phyloP scores from a whole-genome alignment of 2,329 filamentous ascomycete genomes.

The Alternaria tenuissima region DNA sequence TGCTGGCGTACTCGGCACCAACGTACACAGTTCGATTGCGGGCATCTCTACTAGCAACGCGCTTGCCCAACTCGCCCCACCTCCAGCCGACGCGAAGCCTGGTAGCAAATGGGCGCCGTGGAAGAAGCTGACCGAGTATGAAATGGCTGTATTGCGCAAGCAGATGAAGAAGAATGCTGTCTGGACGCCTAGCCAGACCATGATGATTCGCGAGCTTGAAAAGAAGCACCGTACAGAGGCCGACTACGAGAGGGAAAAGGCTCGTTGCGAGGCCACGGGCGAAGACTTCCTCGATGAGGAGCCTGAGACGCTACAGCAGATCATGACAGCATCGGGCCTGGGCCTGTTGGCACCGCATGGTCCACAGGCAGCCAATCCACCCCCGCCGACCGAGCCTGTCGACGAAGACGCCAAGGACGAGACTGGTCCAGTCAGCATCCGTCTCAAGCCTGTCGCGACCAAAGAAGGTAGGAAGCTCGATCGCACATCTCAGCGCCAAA shows the following conservation, averaged over 20 bases:
- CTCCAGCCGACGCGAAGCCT: conserved; percentile 65
- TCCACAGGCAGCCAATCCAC: conserved; percentile 19
- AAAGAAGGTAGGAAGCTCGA: conserved; percentile 82
- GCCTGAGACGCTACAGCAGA: conserved; percentile 35
- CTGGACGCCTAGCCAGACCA: conserved; percentile 84
- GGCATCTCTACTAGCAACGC: conserved; percentile 70
- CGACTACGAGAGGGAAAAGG: conserved; percentile 65
- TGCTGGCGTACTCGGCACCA: conserved; percentile 60
- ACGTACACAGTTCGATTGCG: conserved; percentile 62
- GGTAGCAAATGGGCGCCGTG: conserved; percentile 70
- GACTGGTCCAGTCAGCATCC: conserved; percentile 71
- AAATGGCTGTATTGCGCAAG: conserved; percentile 77
- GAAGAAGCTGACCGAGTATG: conserved; percentile 71
- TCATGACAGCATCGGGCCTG: conserved; percentile 30
- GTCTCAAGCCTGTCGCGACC: conserved; percentile 80
- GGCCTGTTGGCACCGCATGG: conserved; percentile 24
- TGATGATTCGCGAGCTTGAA: conserved; percentile 82
- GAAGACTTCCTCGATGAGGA: conserved; percentile 69
- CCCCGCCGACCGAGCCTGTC: conserved; percentile 19
- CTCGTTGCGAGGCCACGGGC: conserved; percentile 67
- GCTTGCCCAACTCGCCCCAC: conserved; percentile 65
- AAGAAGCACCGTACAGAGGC: conserved; percentile 66
- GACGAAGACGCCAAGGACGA: conserved; percentile 60
- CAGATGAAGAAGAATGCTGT: conserved; percentile 92
- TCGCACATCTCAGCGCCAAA: conserved; percentile 65